Evolutionary conservation across 2,329 filamentous ascomycete species (phyloP), one percentile per base, ranked within the genome.

Genomic region (Diaporthe citriasiana): DNA sequence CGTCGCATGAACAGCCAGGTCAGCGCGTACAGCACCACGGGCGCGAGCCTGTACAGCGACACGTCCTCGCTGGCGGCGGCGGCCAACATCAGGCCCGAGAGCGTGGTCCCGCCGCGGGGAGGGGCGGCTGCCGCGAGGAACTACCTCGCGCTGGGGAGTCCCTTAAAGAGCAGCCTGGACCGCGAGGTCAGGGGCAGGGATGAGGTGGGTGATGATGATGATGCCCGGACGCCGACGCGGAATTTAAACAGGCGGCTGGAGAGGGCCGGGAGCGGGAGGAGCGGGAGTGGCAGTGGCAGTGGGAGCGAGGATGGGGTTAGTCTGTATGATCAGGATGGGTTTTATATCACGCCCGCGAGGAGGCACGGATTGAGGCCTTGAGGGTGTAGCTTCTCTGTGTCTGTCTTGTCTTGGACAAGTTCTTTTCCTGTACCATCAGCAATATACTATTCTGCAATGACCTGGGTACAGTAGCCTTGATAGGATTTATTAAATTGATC

Each of bases 1-100:
- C 85, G 89, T 13, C 84, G 88, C 68, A 90, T 90, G 88, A 90
- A 91, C 81, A 89, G 87, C 80, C 81, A 86, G 70, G 78, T 88
- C 57, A 88, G 85, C 77, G 82, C 84, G 2, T 82, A 84, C 72
- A 87, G 86, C 81, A 79, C 80, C 25, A 45, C 83, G 1, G 85
- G 82, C 1, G 85, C 86, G 0, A 77, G 83, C 56, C 78, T 78
- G 1, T 84, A 77, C 76, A 81, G 79, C 77, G 76, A 74, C 50
- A 76, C 73, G 42, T 70, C 72, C 25, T 78, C 78, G 56, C 76
- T 22, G 53, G 72, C 42, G 50, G 85, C 84, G 12, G 76, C 87
- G 25, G 82, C 84, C 0, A 79, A 77, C 0, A 78, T 85, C 22
- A 77, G 84, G 33, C 82, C 83, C 57, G 84, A 84, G 30, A 83